Base-by-base conservation (phyloP, 139 green algal genomes). In the Limnomonas spitsbergensis region DNA sequence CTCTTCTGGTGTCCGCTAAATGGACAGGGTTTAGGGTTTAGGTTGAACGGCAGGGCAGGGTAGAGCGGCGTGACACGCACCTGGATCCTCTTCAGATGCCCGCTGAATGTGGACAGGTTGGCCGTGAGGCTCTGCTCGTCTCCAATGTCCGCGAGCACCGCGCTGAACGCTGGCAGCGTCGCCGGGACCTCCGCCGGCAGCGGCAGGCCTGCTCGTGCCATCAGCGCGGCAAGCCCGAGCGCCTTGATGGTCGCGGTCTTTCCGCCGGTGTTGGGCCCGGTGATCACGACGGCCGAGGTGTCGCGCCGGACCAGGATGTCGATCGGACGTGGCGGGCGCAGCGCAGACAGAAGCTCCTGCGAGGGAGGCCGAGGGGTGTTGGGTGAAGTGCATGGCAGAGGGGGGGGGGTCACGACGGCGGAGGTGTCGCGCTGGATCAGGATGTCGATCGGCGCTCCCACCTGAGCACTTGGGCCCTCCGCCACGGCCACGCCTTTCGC, bases 201-300 rank as follows among this genome's bases (percentile, higher is more conserved):
- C 47, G 78, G 90, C 52, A 92, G 66, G 6, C 96, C 96, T n/a
- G 88, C 84, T 66, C 89, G 91, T 0, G 91, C 93, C 88, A 98
- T 97, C 37, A 98, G 71, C 3, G 85, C 86, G 9, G 87, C 78
- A 38, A 98, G 71, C 1, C 94, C 96, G 24, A 96, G 76, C 0
- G 95, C 88, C 83, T 98, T 99, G 1, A 99, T 78, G 1, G 89
- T 86, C 0, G 94, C 95, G 3, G 96, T 99, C 83, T 99, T 99
- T 66, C 96, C 96, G 40, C 81, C 84, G 0, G 87, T 89, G 78
- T 91, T 91, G 40, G 87, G 87, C 7, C 87, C 87, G 26, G 88
- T 92, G 76, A 92, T 89, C 2, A 85, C 82, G 0, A 92, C 86
- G 36, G 90, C 85, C 3, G 6, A 42, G 27, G 66, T 61, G 47